Evolutionary conservation across 202 grass and related monocot genomes (phyloP).

Genomic region (Setaria italica): DNA sequence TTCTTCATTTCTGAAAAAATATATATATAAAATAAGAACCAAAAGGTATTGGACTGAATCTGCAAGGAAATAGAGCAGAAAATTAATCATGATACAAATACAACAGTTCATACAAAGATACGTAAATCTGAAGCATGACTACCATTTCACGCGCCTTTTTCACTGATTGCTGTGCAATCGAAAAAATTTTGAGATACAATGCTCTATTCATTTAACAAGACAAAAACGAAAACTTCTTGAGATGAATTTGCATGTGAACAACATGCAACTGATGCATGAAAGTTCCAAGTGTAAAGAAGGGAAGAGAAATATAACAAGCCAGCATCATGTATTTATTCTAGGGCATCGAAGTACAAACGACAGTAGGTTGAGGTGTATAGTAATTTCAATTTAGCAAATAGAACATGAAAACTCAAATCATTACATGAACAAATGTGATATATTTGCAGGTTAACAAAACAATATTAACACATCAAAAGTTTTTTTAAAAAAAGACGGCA

Average conservation of each 20-base stretch:
- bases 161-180: not conserved
- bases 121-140: not conserved
- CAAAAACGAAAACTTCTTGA: not conserved
- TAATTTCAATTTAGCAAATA: constrained; percentile 8
- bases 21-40: not conserved
- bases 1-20: not conserved
- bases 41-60: not conserved
- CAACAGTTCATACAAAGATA: not conserved
- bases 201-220: not conserved
- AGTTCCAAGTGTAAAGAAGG: constrained; percentile 13
- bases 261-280: constrained; percentile 22
- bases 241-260: not conserved
- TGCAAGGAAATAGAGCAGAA: constrained; percentile 7
- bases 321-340: constrained; percentile 1
- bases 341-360: not conserved
- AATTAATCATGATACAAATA: not conserved
- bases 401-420: not conserved
- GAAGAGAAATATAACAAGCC: constrained; percentile 1
- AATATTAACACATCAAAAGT: not conserved
- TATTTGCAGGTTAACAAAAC: not conserved
- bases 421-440: not conserved
- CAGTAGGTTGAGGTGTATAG: not conserved
- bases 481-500: not conserved
- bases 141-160: constrained; percentile 23
- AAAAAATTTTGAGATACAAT: not conserved